Base-by-base conservation (phyloP, 2,329 filamentous ascomycete genomes). In the Daldinia sp. region DNA sequence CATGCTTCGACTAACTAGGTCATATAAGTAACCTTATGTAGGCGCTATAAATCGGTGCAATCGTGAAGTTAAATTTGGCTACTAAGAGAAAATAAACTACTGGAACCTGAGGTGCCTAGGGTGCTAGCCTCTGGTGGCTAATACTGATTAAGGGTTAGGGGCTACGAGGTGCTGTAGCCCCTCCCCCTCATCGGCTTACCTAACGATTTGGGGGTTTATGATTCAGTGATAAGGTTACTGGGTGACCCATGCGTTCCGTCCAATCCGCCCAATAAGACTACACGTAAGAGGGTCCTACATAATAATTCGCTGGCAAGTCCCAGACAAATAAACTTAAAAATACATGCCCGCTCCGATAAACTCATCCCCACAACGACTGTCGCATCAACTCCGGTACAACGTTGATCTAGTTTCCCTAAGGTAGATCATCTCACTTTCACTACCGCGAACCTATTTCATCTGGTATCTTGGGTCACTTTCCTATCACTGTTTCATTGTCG, bases 351-450 rank as follows among this genome's bases (percentile, higher is more conserved):
- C n/a, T 26, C 33, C 51, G 33, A 37, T 54, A 37, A 54, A 54
- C 30, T 18, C 50, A 37, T 37, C 30, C 51, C 51, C 33, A 54
- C 33, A 23, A 54, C 51, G 18, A 37, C 30, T n/a, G 51, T 54
- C 62, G 42, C 46, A 62, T 60, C 59, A 61, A 59, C 26, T 46
- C 46, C 53, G 30, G 55, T 68, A 63, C 59, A 54, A 66, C 67
- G 42, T 58, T 59, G 18, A 65, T 58, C 54, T 63, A 10, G 41
- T 41, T 46, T 46, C 33, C 33, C 9, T 15, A 37, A 37, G 18
- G 51, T 18, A 6, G 12, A 37, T 35, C 30, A 54, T 37, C 51
- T 26, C 15, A 54, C 51, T 37, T 54, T 67, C 30, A 53, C 55
- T 48, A 60, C 42, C 30, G 23, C 59, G 39, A 50, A 37, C 41